Evolutionary conservation across 1,284 basidiomycete genomes (phyloP), one percentile per base, ranked within the genome.

Genomic region (Mycosarcoma maydis): DNA sequence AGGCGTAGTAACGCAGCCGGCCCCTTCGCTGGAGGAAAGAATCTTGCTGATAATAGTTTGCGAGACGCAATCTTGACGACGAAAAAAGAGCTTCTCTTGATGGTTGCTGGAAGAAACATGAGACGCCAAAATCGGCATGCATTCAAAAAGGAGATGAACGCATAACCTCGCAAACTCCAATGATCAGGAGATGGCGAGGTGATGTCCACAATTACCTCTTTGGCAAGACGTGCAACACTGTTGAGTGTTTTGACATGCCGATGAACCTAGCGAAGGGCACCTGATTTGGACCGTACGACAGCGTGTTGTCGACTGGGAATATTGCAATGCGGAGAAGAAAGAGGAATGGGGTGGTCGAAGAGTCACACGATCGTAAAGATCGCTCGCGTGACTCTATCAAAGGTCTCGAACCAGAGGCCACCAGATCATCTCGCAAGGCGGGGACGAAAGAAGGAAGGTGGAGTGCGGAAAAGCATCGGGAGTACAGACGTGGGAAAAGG

Each of bases 161-260:
- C 23, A 26, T 38, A 14, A 32, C 42, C 45, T 32, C 37, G 33
- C 54, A 27, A 29, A 20, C 29, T 33, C 36, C 39, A 48, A 44
- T 30, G 39, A 34, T 7, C 26, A 23, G 30, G 27, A 37, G 33
- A 23, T 43, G 27, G 45, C 61, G 37, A 29, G 50, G 33, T 22
- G n/a, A 11, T 9, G 24, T 40, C 41, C 53, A 37, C 23, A 29
- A 8, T 65, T 58, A 65, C 61, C 61, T 65, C 46, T 65, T 57
- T 58, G 61, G 54, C 61, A 57, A 50, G 38, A 65, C 49, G 45
- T 65, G 54, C 54, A 27, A 50, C 61, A 58, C 61, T 58, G 26
- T 65, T 54, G 61, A 65, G 54, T 58, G 61, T 52, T 41, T 53
- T 22, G 38, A 39, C 61, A 58, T 48, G 61, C 61, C 54, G 61